A percentile compares a stretch with the other conserved stretches of the same genome.
Conservation (phyloP, 2,329 filamentous ascomycete genomes). For the Nothophaeocryptopus gaeumannii region DNA sequence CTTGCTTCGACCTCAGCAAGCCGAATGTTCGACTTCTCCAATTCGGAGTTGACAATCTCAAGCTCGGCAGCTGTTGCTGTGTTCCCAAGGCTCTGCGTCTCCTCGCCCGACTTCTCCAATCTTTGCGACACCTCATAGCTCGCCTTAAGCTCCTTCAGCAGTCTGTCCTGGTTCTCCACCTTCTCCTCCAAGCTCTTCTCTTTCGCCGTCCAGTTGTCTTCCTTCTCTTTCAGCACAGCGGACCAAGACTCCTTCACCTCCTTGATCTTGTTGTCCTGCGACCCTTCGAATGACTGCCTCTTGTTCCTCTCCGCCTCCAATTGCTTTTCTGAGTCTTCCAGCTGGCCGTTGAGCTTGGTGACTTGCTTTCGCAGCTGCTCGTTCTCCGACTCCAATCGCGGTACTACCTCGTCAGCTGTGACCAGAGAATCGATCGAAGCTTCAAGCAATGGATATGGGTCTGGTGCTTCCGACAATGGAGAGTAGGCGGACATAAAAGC, state of each 20-base stretch:
- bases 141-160: conserved; percentile 92
- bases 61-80: conserved; percentile 78
- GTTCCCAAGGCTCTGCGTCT: conserved; percentile 53
- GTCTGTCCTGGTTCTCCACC: conserved; percentile 84
- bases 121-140: conserved; percentile 95
- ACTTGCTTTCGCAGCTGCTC: conserved; percentile 79
- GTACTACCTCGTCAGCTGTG: conserved; percentile 85
- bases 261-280: conserved; percentile 75
- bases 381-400: conserved; percentile 85
- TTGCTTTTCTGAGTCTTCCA: conserved; percentile 77
- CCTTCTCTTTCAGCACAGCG: conserved; percentile 86
- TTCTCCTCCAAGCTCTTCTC: conserved; percentile 91
- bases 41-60: conserved; percentile 85
- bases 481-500: conserved; percentile 92
- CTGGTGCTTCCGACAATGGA: conserved; percentile 88
- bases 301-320: conserved; percentile 74
- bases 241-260: conserved; percentile 89
- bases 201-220: conserved; percentile 93
- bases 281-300: conserved; percentile 72
- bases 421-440: conserved; percentile 93
- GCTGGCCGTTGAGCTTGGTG: conserved; percentile 68
- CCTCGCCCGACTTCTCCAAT: conserved; percentile 67
- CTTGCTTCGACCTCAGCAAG: conserved; percentile 88
- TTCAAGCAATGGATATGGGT: conserved; percentile 93
- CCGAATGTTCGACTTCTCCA: conserved; percentile 83